These are phyloP conservation scores for Ogataea nitratoaversa DNA, from an alignment of 805 yeast species.

Conservation along the genomic window DNA sequence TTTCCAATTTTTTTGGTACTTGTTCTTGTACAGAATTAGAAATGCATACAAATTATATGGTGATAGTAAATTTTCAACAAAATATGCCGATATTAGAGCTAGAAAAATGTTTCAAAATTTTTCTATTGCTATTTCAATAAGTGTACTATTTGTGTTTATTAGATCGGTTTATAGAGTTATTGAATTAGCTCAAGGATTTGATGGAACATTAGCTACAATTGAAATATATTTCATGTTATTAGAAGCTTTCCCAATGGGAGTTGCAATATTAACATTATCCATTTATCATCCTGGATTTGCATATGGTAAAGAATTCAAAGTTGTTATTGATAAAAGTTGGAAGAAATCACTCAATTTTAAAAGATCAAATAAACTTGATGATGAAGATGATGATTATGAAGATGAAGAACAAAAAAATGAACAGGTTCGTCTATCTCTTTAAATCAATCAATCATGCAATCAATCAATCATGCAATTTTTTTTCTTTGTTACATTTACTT, in stretches of 20 bases:
- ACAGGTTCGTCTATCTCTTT: too few species aligned
- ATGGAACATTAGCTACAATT: constrained; percentile 56
- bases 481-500: too few species aligned
- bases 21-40: constrained; percentile 40
- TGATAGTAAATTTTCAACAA: constrained; percentile 32
- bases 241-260: constrained; percentile 58
- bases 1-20: constrained; percentile 48
- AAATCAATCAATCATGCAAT: too few species aligned
- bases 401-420: too few species aligned
- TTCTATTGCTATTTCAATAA: constrained; percentile 41
- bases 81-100: constrained; percentile 33
- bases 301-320: constrained; percentile 37
- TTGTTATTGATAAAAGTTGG: too few species aligned
- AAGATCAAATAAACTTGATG: too few species aligned
- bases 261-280: constrained; percentile 46
- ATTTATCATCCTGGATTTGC: constrained; percentile 63
- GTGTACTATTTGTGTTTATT: constrained; percentile 52
- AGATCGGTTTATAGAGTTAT: constrained; percentile 72
- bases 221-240: constrained; percentile 56
- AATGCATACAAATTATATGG: constrained; percentile 23
- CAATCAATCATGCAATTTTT: too few species aligned
- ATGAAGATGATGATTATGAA: too few species aligned
- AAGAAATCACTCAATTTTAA: too few species aligned
- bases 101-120: constrained; percentile 36
- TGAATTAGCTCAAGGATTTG: constrained; percentile 72